A percentile compares a stretch with the other conserved stretches of the same genome.
Evolutionary conservation across 2,329 filamentous ascomycete genomes (phyloP).

Genomic region (Nothophaeocryptopus gaeumannii): DNA sequence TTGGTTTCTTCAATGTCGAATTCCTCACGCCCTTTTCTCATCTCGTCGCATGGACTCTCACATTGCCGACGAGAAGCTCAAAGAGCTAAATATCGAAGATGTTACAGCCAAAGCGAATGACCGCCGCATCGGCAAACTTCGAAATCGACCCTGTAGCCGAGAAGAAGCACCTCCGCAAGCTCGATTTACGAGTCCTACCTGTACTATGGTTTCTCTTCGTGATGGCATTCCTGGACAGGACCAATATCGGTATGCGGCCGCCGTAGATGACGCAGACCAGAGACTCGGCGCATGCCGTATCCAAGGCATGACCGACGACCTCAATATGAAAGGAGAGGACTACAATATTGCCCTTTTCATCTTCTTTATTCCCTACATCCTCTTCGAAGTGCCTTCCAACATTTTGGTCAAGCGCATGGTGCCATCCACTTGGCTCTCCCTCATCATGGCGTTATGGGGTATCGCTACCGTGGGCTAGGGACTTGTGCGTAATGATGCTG

Average conservation of each 20-base stretch:
- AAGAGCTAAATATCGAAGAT: slow-evolving; percentile 24
- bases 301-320: slow-evolving; percentile 38
- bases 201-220: slow-evolving; percentile 48
- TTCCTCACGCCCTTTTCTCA: not conserved
- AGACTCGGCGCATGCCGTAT: too few species aligned
- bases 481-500: slow-evolving; percentile 15
- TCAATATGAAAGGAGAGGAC: slow-evolving; percentile 29
- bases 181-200: slow-evolving; percentile 50
- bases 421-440: slow-evolving; percentile 44
- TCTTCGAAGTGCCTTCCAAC: slow-evolving; percentile 40
- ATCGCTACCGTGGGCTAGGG: slow-evolving; percentile 46
- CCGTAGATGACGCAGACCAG: too few species aligned
- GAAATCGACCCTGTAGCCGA: slow-evolving; percentile 34
- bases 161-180: slow-evolving; percentile 47
- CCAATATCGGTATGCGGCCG: slow-evolving; percentile 33
- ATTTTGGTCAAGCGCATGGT: slow-evolving; percentile 41
- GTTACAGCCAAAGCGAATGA: slow-evolving; percentile 23
- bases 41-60: slow-evolving; percentile 14
- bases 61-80: slow-evolving; percentile 26
- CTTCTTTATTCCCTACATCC: slow-evolving; percentile 38
- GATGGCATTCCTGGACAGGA: slow-evolving; percentile 46
- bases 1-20: not conserved
- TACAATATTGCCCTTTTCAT: slow-evolving; percentile 39
- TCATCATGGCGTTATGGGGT: slow-evolving; percentile 54
- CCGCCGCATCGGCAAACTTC: slow-evolving; percentile 12